phyloP scores from a whole-genome alignment of 495 filamentous ascomycete species.

The Neurospora hispaniola region DNA sequence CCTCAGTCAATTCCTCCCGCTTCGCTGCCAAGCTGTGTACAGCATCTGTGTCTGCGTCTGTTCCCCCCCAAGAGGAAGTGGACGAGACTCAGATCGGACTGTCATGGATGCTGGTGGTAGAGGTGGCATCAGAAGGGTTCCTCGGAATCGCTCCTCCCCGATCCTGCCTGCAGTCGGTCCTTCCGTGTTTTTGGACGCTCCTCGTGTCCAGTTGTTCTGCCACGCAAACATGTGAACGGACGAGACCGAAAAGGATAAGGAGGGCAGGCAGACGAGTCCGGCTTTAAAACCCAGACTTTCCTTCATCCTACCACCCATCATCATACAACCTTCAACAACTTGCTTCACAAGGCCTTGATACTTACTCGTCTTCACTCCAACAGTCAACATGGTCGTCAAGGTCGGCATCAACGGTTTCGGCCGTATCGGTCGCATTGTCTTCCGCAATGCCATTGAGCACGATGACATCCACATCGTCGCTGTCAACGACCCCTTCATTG shows the following conservation, averaged over 20 bases:
- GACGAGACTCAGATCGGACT: background rate
- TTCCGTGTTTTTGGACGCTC: background rate
- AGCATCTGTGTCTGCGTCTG: background rate
- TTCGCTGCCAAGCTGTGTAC: background rate
- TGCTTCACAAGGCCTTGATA: background rate
- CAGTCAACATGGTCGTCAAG: conserved; percentile 44
- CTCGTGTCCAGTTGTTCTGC: background rate
- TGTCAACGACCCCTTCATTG: conserved; percentile 99
- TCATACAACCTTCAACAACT: background rate
- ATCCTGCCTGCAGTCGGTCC: background rate
- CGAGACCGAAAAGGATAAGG: background rate
- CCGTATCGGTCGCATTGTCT: conserved; percentile 94
- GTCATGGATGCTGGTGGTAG: background rate
- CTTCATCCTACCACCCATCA: background rate
- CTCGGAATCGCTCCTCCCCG: background rate
- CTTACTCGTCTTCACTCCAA: background rate
- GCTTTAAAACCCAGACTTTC: background rate
- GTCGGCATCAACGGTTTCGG: conserved; percentile 99
- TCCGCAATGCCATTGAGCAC: conserved; percentile 67
- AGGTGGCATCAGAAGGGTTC: too few relatives aligned
- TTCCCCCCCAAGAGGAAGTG: background rate
- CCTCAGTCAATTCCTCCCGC: background rate
- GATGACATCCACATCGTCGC: conserved; percentile 80
- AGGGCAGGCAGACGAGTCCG: background rate
- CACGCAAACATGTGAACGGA: background rate